Conservation (phyloP, 306 rosid species). For the Fagus crenata region DNA sequence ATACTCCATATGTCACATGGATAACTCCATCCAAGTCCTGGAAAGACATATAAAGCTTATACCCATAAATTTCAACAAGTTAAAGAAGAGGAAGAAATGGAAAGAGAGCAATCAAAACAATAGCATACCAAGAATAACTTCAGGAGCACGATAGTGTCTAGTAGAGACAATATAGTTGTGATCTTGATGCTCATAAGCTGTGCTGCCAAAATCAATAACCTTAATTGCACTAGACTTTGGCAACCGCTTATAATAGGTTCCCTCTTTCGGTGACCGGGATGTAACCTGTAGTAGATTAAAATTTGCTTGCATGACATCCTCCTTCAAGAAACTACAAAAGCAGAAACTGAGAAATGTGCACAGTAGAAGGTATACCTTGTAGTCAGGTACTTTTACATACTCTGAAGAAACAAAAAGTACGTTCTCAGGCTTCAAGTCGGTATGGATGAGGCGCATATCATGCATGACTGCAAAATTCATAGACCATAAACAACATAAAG, state of each 20-base stretch:
- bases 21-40: conserved; percentile 95
- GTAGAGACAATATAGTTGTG: conserved; percentile 92
- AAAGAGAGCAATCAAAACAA: too few relatives aligned
- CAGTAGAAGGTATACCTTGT: conserved; percentile 32
- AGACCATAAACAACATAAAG: not conserved
- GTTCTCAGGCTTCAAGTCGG: conserved; percentile 95
- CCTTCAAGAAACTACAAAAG: too few relatives aligned
- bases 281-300: too few relatives aligned
- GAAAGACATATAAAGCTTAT: conserved; percentile 5
- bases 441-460: conserved; percentile 75
- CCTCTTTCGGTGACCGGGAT: conserved; percentile 59
- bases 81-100: not conserved
- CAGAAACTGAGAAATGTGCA: too few relatives aligned
- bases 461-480: conserved; percentile 82
- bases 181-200: conserved; percentile 80
- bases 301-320: too few relatives aligned
- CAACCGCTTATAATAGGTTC: conserved; percentile 67
- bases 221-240: conserved; percentile 90
- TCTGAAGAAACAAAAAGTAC: conserved; percentile 70
- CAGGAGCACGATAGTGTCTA: conserved; percentile 94
- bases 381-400: conserved; percentile 73
- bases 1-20: conserved; percentile 97
- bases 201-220: conserved; percentile 98
- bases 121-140: conserved; percentile 81
- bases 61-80: too few relatives aligned